Base-by-base conservation (phyloP, 2,329 filamentous ascomycete species). In the Fusarium sororula region DNA sequence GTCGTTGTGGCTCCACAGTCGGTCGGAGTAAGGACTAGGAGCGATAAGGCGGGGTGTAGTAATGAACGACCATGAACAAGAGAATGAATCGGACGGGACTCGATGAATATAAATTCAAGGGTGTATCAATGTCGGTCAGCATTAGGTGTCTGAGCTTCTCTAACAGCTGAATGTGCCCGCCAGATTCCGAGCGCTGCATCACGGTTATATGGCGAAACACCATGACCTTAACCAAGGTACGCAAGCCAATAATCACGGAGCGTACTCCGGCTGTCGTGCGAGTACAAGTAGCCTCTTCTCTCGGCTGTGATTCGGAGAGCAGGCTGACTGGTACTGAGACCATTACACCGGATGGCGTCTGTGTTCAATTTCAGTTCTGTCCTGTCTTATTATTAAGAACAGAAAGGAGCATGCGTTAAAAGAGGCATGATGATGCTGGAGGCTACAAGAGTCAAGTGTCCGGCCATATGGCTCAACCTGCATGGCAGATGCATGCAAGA, bases 241-340 rank as follows among this genome's bases (percentile, higher is more conserved):
- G 57, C 39, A 72, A 55, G 54, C 54, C 68, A 72, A 57, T 68
- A 50, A 45, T 28, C 64, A 73, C 64, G 59, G 68, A 69, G 50
- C 61, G 48, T 58, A 58, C 69, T 67, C 71, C 70, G 70, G 61
- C 63, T 74, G 72, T 65, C 51, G 71, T 74, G 72, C 72, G 72
- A 74, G 72, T 74, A 72, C 71, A 57, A 62, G 68, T 64, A 66
- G 72, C 59, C 72, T 74, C 53, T 70, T 44, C 62, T 42, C 50
- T 74, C 71, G 72, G 72, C 72, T 72, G 65, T 74, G 72, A 61
- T 72, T 74, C 67, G 67, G 71, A 58, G 62, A 68, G 37, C 62
- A 68, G 57, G 71, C 71, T 74, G 71, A 54, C 45, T 74, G 48
- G 63, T 69, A 63, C 72, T 74, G 68, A 74, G 63, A 74, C 72